phyloP scores from a whole-genome alignment of 2,329 filamentous ascomycete species.

The Penicillium concentricum region DNA sequence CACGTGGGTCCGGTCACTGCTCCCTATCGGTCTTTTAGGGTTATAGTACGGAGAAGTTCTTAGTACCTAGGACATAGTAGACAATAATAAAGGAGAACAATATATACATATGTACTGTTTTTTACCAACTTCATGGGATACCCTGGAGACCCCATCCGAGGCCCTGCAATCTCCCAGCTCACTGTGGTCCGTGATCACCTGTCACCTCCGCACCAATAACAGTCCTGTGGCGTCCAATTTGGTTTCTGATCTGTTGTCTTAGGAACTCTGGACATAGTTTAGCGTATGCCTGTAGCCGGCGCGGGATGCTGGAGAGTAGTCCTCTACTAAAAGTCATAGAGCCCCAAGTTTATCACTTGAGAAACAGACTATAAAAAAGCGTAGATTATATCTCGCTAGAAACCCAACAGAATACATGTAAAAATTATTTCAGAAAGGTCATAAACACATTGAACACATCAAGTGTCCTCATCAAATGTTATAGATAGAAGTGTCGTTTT shows the following conservation, averaged over 20 bases:
- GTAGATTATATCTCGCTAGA: not conserved
- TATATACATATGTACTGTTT: not conserved
- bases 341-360: not conserved
- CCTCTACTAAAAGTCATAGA: not conserved
- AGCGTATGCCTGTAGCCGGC: not conserved
- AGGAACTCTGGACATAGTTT: not conserved
- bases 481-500: too few species aligned
- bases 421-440: not conserved
- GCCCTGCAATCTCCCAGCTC: slow-evolving; percentile 5
- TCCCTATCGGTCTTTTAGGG: not conserved
- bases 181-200: slow-evolving; percentile 4
- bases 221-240: not conserved
- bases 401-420: not conserved
- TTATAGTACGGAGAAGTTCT: not conserved
- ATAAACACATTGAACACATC: not conserved
- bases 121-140: not conserved
- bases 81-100: not conserved
- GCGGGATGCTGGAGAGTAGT: not conserved
- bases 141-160: not conserved
- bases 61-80: not conserved
- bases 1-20: not conserved
- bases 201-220: not conserved
- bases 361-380: not conserved
- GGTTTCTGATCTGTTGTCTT: not conserved
- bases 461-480: not conserved